Base-by-base conservation (phyloP, 2,329 filamentous ascomycete genomes). In the Talaromyces verruculosus region DNA sequence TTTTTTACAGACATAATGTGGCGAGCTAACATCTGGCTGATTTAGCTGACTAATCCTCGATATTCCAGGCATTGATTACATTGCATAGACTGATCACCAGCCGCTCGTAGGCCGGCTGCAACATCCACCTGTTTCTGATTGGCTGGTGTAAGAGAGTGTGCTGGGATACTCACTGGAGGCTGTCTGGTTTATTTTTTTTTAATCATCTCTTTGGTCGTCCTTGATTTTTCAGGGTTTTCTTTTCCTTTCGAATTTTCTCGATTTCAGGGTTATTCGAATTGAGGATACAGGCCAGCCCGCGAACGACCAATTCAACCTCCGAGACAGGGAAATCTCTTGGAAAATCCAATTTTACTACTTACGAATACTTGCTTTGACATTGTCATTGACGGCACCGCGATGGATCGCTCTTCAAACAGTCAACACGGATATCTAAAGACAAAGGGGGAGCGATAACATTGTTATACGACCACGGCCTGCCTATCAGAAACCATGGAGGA, bases 401-500 rank as follows among this genome's bases (percentile, higher is more conserved):
- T 57, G 53, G 53, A 57, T 39, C 19, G 33, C 53, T 57, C n/a
- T 39, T 22, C 17, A 19, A 30, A 30, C 37, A 43, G 39, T 60
- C 37, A 5, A 60, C 22, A 47, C 53, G 19, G 51, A 37, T 35
- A 64, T 37, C 25, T 11, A 25, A 17, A 64, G 19, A 37, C 39
- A 47, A 57, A 35, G 39, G 55, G 51, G 43, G 28, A 53, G 41
- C 55, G 63, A 45, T 63, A 49, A 37, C 45, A 19, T 19, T 35
- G 15, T 57, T 51, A 5, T 49, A 17, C 19, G 25, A 49, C 17
- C 3, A 62, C 33, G 30, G 41, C n/a, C n/a, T 35, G 28, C 33
- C 25, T 43, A 43, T 35, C 7, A 45, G 17, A 33, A 19, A 61
- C 33, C 19, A 66, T 65, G 64, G 61, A 67, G 49, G 65, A 66